phyloP scores from a whole-genome alignment of 1,284 basidiomycete species.

The Ganoderma lucidum region DNA sequence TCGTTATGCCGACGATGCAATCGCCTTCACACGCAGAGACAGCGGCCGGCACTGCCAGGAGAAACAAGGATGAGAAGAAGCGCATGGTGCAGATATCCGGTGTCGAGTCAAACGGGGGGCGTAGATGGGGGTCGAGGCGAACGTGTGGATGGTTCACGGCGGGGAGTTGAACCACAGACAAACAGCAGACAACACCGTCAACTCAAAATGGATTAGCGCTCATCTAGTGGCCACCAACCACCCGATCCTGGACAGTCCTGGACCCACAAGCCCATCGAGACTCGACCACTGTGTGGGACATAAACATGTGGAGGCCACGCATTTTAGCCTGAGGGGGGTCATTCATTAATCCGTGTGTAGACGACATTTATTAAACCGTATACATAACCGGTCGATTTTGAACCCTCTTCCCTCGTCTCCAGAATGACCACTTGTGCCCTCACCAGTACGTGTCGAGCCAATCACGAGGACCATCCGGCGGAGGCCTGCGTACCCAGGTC shows the following conservation, averaged over 20 bases:
- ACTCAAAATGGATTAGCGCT: slow-evolving; percentile 1
- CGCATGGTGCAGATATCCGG: slow-evolving; percentile 26
- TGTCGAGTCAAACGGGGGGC: neutral
- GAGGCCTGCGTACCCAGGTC: neutral
- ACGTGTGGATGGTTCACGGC: slow-evolving; percentile 1
- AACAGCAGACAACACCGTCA: slow-evolving; percentile 16
- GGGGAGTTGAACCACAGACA: slow-evolving; percentile 8
- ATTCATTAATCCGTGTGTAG: neutral
- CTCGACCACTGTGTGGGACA: slow-evolving; percentile 1
- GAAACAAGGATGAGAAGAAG: slow-evolving; percentile 31
- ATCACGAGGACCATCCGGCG: neutral
- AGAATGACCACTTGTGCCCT: neutral
- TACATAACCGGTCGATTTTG: neutral
- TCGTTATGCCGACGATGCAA: slow-evolving; percentile 67
- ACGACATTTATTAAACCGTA: neutral
- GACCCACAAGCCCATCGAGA: slow-evolving; percentile 13
- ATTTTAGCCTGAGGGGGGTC: neutral
- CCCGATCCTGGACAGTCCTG: slow-evolving; percentile 13
- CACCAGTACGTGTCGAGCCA: slow-evolving; percentile 2
- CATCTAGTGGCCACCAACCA: neutral
- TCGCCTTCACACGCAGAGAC: slow-evolving; percentile 72
- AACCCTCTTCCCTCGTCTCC: neutral
- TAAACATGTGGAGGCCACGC: neutral
- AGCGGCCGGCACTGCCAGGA: slow-evolving; percentile 42
- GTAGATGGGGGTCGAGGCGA: neutral